Conservation (phyloP, 495 filamentous ascomycete species). For the Massariosphaeria phaeospora region DNA sequence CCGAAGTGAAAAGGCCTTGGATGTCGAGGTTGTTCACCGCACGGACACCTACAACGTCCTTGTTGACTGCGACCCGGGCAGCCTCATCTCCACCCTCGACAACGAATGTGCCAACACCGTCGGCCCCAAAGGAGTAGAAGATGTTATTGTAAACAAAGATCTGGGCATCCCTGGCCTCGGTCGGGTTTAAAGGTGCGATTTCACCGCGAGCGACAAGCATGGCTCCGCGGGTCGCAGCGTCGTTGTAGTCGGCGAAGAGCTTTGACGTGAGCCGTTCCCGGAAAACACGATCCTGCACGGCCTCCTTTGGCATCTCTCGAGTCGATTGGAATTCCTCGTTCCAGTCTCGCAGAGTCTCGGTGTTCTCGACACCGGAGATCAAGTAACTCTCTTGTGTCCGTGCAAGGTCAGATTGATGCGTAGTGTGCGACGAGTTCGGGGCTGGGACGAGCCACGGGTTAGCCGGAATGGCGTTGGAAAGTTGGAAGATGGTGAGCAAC, state of each 20-base stretch:
- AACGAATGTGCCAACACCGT: slow-evolving; percentile 95
- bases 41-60: slow-evolving; percentile 91
- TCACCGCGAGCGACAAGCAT: slow-evolving; percentile 89
- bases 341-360: slow-evolving; percentile 93
- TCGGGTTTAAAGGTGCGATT: slow-evolving; percentile 93
- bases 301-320: slow-evolving; percentile 84
- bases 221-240: slow-evolving; percentile 90
- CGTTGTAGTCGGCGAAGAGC: slow-evolving; percentile 94
- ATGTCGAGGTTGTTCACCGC: slow-evolving; percentile 96
- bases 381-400: slow-evolving; percentile 91
- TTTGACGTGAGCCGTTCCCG: slow-evolving; percentile 89
- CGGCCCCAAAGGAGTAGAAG: slow-evolving; percentile 97
- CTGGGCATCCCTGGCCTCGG: slow-evolving; percentile 85
- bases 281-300: slow-evolving; percentile 93
- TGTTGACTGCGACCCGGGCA: slow-evolving; percentile 90
- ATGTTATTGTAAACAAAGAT: slow-evolving; percentile 99
- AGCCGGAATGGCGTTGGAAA: slow-evolving; percentile 86
- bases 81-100: slow-evolving; percentile 96
- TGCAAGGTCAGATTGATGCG: slow-evolving; percentile 77
- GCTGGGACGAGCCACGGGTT: slow-evolving; percentile 86
- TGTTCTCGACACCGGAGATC: slow-evolving; percentile 81
- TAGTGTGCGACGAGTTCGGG: slow-evolving; percentile 54
- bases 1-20: slow-evolving; percentile 85
- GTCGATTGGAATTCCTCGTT: slow-evolving; percentile 99
- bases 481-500: slow-evolving; percentile 85